phyloP scores from a whole-genome alignment of 768 basidiomycete genomes.

The Leccinum rimulosum region DNA sequence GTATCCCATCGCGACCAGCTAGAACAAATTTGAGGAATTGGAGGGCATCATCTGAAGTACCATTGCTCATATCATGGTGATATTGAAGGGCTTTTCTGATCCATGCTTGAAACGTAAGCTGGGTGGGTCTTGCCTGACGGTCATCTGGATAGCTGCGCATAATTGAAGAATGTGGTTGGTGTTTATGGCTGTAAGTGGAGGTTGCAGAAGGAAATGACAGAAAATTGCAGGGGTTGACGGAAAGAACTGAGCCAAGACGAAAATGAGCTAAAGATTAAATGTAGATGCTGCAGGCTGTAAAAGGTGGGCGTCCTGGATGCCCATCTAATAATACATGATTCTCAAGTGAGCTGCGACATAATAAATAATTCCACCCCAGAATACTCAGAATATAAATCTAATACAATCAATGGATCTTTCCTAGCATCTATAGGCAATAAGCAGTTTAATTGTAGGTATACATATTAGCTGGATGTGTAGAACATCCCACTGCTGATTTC shows the following conservation, averaged over 20 bases:
- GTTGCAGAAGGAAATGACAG: not conserved
- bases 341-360: too few relatives aligned
- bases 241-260: not conserved
- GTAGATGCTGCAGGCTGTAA: too few relatives aligned
- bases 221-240: not conserved
- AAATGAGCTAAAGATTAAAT: too few relatives aligned
- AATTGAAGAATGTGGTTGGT: not conserved
- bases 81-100: not conserved
- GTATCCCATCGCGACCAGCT: not conserved
- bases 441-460: too few relatives aligned
- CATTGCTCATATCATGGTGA: not conserved
- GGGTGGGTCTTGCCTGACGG: not conserved
- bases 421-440: too few relatives aligned
- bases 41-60: not conserved
- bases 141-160: not conserved
- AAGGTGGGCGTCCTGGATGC: too few relatives aligned
- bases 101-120: not conserved
- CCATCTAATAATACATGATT: too few relatives aligned
- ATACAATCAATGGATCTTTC: too few relatives aligned
- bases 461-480: too few relatives aligned
- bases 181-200: not conserved
- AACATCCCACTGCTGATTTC: too few relatives aligned
- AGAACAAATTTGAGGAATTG: slow-evolving; percentile 6
- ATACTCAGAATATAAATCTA: too few relatives aligned
- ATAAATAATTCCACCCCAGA: too few relatives aligned